Percentiles rank a stretch among this genome's conserved stretches.
phyloP scores from a whole-genome alignment of 352 stramenopile species.

The Globisporangium polare region DNA sequence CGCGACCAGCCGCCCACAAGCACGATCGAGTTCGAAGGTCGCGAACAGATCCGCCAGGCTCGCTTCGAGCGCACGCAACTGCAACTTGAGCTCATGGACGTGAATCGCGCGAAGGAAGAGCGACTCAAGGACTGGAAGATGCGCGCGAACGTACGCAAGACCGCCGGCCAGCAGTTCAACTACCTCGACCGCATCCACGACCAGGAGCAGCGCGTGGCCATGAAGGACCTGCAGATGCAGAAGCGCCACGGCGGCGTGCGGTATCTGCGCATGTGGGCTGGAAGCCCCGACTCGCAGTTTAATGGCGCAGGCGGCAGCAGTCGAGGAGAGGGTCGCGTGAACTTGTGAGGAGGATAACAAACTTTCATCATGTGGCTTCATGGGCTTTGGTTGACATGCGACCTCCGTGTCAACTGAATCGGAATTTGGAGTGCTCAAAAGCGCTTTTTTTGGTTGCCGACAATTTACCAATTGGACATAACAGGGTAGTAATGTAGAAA shows the following conservation, averaged over 20 bases:
- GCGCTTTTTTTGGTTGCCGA: too few species aligned
- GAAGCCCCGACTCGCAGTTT: slow-evolving; percentile 74
- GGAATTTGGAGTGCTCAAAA: too few species aligned
- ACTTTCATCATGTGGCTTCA: too few species aligned
- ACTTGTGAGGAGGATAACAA: background rate
- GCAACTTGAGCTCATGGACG: slow-evolving; percentile 30
- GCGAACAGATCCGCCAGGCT: slow-evolving; percentile 28
- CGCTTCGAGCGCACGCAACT: slow-evolving; percentile 44
- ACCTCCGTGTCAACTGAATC: too few species aligned
- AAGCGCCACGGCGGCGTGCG: slow-evolving; percentile 60
- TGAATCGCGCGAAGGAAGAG: slow-evolving; percentile 25
- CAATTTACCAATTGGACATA: too few species aligned
- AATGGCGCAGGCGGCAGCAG: slow-evolving; percentile 19
- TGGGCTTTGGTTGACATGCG: too few species aligned
- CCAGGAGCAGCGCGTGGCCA: slow-evolving; percentile 43
- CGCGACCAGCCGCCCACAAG: slow-evolving; percentile 27
- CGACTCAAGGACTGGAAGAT: slow-evolving; percentile 49
- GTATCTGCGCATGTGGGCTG: slow-evolving; percentile 80
- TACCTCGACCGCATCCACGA: slow-evolving; percentile 67
- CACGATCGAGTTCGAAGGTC: slow-evolving; percentile 31
- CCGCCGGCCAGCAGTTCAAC: slow-evolving; percentile 40
- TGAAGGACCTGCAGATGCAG: slow-evolving; percentile 53
- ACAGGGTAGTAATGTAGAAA: too few species aligned
- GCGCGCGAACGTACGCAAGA: slow-evolving; percentile 44
- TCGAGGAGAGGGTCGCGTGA: background rate